Percentiles rank a stretch among this genome's conserved stretches.
These are phyloP conservation scores for Metschnikowia lochheadii DNA, from an alignment of 805 yeast genomes.

Conservation along the genomic window DNA sequence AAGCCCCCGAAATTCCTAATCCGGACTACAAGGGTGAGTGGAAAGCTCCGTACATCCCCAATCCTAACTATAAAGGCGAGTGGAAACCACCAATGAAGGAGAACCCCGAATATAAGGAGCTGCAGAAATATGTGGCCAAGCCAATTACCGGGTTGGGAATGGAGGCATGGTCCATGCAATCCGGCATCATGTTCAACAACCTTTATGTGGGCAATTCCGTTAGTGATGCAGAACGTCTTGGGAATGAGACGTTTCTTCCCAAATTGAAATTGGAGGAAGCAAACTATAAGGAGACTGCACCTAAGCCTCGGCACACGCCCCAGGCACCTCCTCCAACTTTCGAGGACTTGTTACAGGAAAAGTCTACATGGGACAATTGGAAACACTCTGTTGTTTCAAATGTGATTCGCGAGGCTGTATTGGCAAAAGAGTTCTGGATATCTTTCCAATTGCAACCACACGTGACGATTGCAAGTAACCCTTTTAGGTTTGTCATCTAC, in stretches of 20 bases:
- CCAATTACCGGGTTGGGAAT: conserved; percentile 80
- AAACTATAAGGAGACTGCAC: conserved; percentile 37
- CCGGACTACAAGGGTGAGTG: conserved; percentile 76
- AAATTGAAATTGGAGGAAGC: conserved; percentile 51
- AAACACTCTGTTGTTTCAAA: not conserved
- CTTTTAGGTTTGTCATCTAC: conserved; percentile 48
- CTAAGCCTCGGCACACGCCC: conserved; percentile 41
- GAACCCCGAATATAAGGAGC: conserved; percentile 69
- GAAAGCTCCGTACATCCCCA: conserved; percentile 61
- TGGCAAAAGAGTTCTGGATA: conserved; percentile 30
- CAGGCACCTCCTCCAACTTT: conserved; percentile 41
- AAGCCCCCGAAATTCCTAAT: conserved; percentile 60
- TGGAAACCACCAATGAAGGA: conserved; percentile 67
- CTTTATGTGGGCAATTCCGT: conserved; percentile 81
- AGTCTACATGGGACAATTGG: not conserved
- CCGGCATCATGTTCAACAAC: conserved; percentile 72
- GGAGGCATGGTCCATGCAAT: conserved; percentile 86
- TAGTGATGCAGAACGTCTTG: conserved; percentile 79
- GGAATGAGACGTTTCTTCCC: conserved; percentile 66
- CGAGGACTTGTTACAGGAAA: conserved; percentile 30
- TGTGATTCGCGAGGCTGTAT: conserved; percentile 18
- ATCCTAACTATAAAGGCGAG: conserved; percentile 75
- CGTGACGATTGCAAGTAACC: conserved; percentile 40
- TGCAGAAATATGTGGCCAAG: conserved; percentile 43
- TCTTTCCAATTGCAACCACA: conserved; percentile 45